Base-by-base conservation (phyloP, 2,329 filamentous ascomycete species). In the Fusarium sublunatum region DNA sequence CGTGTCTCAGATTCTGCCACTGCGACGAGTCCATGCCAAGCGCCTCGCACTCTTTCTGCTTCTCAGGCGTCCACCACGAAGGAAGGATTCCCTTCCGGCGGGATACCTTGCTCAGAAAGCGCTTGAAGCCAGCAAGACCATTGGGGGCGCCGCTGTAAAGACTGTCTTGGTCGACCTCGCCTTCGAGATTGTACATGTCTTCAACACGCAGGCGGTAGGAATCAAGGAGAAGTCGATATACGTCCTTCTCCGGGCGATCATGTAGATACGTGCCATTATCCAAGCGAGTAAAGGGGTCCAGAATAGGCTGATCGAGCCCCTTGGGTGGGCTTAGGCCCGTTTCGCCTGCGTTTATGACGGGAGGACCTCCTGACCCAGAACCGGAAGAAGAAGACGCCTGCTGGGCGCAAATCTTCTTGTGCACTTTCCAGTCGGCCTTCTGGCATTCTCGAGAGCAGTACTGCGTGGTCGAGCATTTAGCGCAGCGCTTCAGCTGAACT, bases 371-470 rank as follows among this genome's bases (percentile, higher is more conserved):
- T 2, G 32, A 19, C 25, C 32, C 12, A 10, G 48, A 31, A 29
- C 12, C 43, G 45, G 67, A 43, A 2, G 36, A 35, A 10, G 38
- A 26, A 7, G 47, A 34, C n/a, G 39, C 40, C 58, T 69, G 58
- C 58, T 69, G 73, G 41, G 62, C 67, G 70, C 82, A 84, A 8
- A 69, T 58, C 55, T 77, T 77, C 65, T 82, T 82, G 70, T 86
- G 83, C 3, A 13, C 25, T 61, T 82, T 81, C 81, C 80, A 86
- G 67, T 85, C 76, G 2, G 71, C 67, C 60, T 80, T 82, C 68
- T 86, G 80, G 72, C 83, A 86, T 32, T 79, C 77, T 24, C 75
- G 75, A 38, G 80, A 82, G 75, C 83, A 87, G 72, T 86, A 86
- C 25, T 64, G 72, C 0, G 76, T 74, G 0, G 62, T 62, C n/a